Base-by-base conservation (phyloP, 768 basidiomycete species). In the Rhizopogon rudus region DNA sequence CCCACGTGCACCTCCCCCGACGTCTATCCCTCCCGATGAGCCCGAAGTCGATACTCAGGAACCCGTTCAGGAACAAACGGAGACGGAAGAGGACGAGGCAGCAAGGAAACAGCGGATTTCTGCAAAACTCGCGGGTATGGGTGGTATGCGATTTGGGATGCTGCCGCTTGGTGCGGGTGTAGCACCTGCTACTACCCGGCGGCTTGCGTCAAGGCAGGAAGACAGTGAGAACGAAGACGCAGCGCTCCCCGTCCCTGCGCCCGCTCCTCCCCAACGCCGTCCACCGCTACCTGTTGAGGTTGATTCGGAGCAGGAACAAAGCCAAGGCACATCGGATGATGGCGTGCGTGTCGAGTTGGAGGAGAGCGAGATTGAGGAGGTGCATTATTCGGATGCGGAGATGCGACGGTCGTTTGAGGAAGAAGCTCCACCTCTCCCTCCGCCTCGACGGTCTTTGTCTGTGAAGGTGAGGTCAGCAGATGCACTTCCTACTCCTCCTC, bases 281-380 rank as follows among this genome's bases (percentile, higher is more conserved):
- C 67, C 67, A 5, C 65, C 68, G 8, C 61, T 61, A 6, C 60
- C 67, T 0, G 44, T 61, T 13, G 55, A 58, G 5, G 39, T 43
- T 5, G 14, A 60, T 16, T 10, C 49, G 1, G 49, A 54, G 37
- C 60, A 35, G 39, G 58, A 37, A 22, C 57, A 60, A 17, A 40
- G 60, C 17, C 64, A 60, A 10, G 74, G 71, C n/a, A 69, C 71
- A 33, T 81, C 81, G 4, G 83, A 84, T 17, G 86, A 88, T 44
- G 80, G 80, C 9, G 83, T 84, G 22, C 76, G 77, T 39, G 81
- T 83, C 25, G 88, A 88, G 55, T 81, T 78, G 6, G 86, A 88
- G 62, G 87, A 88, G 61, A 88, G 85, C 57, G 86, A 88, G 63
- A 72, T 82, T 13, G 87, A 89, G 60, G 86, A 88, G 59, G 80